Percentiles rank a stretch among this genome's conserved stretches.
Conservation (phyloP, 805 yeast genomes). For the Candida hispaniensis region DNA sequence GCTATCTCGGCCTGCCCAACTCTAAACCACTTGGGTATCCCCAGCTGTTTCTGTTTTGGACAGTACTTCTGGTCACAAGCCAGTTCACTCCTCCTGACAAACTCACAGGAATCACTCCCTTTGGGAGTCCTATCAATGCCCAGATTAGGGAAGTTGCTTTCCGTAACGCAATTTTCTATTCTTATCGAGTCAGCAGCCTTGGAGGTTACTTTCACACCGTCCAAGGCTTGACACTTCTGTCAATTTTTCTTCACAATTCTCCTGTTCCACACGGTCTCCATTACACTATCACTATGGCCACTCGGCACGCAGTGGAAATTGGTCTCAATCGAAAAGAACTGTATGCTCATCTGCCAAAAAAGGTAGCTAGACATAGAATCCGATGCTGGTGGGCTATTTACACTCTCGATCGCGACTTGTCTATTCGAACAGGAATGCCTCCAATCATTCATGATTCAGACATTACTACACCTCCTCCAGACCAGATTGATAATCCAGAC, state of each 20-base stretch:
- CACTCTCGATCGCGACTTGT: constrained; percentile 35
- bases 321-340: constrained; percentile 45
- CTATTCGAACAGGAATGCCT: constrained; percentile 40
- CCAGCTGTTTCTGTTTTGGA: constrained; percentile 10
- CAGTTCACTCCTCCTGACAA: constrained; percentile 3
- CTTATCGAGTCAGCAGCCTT: constrained; percentile 38
- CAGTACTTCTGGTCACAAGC: constrained; percentile 3
- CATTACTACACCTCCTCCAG: constrained; percentile 16
- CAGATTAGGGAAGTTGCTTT: constrained; percentile 16
- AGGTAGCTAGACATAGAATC: constrained; percentile 33
- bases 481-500: constrained; percentile 6
- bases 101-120: neutral
- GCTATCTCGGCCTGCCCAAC: constrained; percentile 1
- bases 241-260: constrained; percentile 29
- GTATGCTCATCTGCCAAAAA: constrained; percentile 29
- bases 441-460: constrained; percentile 31
- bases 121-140: too few relatives aligned
- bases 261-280: constrained; percentile 26
- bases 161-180: constrained; percentile 40
- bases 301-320: constrained; percentile 44
- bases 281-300: constrained; percentile 35
- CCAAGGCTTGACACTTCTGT: constrained; percentile 39
- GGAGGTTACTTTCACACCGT: constrained; percentile 44
- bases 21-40: constrained; percentile 8
- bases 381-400: constrained; percentile 42